A percentile compares a stretch with the other conserved stretches of the same genome.
Conservation (phyloP, 2,329 filamentous ascomycete species). For the Endocalyx cinctus region DNA sequence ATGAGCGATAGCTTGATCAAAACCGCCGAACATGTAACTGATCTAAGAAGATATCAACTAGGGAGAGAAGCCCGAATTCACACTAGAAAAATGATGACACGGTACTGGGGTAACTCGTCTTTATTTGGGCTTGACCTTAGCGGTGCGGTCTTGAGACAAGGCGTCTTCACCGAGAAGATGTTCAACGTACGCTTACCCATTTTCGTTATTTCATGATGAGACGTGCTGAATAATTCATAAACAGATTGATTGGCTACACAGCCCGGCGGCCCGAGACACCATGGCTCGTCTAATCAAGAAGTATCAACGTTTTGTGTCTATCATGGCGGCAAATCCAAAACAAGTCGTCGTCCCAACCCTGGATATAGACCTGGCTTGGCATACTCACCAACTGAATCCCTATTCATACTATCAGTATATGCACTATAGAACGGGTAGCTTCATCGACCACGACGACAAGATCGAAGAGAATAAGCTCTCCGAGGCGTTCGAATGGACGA, state of each 20-base stretch:
- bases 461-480: conserved; percentile 64
- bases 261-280: conserved; percentile 57
- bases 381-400: conserved; percentile 73
- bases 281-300: conserved; percentile 62
- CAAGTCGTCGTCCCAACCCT: conserved; percentile 63
- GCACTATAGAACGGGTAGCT: conserved; percentile 41
- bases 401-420: conserved; percentile 58
- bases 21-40: conserved; percentile 31
- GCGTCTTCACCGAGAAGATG: conserved; percentile 69
- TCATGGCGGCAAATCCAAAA: conserved; percentile 47
- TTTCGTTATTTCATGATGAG: background rate
- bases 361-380: conserved; percentile 73
- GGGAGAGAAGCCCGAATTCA: conserved; percentile 33
- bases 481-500: conserved; percentile 67
- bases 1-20: conserved; percentile 31
- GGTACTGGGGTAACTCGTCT: conserved; percentile 66
- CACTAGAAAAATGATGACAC: conserved; percentile 63
- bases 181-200: conserved; percentile 34
- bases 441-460: conserved; percentile 82
- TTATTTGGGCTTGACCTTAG: conserved; percentile 61
- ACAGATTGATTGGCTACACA: conserved; percentile 71
- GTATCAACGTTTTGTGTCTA: conserved; percentile 57
- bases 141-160: conserved; percentile 62
- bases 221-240: background rate
- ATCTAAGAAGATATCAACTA: conserved; percentile 17